Percentiles rank a stretch among this genome's conserved stretches.
Evolutionary conservation across 208 protist species (phyloP).

Genomic region (Acanthamoeba lenticulata): DNA sequence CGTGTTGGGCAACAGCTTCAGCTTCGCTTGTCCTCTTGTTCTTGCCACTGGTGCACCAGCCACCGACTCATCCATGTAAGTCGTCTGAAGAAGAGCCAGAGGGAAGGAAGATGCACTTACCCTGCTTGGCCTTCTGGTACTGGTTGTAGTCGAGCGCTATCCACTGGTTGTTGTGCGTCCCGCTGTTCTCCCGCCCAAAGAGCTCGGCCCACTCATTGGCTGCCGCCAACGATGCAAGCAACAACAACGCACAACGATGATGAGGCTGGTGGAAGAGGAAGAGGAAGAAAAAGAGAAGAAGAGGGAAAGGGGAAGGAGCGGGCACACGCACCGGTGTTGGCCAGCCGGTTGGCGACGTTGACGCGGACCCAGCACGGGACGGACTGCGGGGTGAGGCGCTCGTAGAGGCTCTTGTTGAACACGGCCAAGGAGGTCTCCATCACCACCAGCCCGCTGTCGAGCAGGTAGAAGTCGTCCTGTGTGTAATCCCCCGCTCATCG

Average conservation of each 20-base stretch:
- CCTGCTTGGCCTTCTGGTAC: constrained; percentile 57
- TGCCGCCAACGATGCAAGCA: neutral
- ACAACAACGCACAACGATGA: no score
- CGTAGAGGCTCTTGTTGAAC: constrained; percentile 83
- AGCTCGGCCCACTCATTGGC: constrained; percentile 31
- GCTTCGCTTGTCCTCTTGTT: neutral
- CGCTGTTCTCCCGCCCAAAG: neutral
- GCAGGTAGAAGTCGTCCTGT: constrained; percentile 94
- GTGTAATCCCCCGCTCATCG: no score
- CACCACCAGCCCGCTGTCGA: constrained; percentile 84
- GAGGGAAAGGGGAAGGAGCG: neutral
- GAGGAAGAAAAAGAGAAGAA: neutral
- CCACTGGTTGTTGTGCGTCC: constrained; percentile 82
- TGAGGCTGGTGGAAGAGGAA: neutral
- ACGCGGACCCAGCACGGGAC: constrained; percentile 83
- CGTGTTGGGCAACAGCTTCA: constrained; percentile 34
- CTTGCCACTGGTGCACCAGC: no score
- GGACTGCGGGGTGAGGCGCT: constrained; percentile 84
- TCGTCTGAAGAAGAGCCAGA: neutral
- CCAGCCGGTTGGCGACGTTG: constrained; percentile 62
- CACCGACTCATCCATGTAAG: neutral
- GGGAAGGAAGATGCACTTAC: neutral
- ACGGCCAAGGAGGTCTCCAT: constrained; percentile 87
- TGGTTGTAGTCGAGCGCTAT: constrained; percentile 80
- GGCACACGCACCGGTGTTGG: constrained; percentile 26